Base-by-base conservation (phyloP, 2,329 filamentous ascomycete species). In the Daldinia eschscholtzii region DNA sequence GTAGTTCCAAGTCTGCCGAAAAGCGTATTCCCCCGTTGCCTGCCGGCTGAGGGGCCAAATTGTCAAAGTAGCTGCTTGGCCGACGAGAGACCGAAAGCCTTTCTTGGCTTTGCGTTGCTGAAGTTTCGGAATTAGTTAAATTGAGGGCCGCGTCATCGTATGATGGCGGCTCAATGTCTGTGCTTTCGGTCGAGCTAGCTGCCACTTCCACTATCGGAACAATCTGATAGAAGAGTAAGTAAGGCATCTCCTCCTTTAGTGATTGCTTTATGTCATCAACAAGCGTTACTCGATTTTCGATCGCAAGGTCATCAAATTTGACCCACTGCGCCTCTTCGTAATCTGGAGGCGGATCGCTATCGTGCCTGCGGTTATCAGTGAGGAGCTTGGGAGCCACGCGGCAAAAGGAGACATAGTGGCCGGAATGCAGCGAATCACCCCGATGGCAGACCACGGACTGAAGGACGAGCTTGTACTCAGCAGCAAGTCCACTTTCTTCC, bases 201-300 rank as follows among this genome's bases (percentile, higher is more conserved):
- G 84, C 82, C 6, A 91, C 87, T 63, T 94, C 92, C 33, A 93
- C 88, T 75, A 97, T 93, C 0, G 95, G 94, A 33, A 97, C 88
- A 44, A 98, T 93, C 79, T 98, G 95, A 76, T 98, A 99, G 80
- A 98, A 98, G 0, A 99, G 84, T 6, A 98, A 86, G 78, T 98
- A 98, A 0, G 96, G 95, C 79, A 93, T 97, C 79, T 98, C 94
- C n/a, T 91, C 87, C 72, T 89, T 91, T 57, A 98, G 82, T 0
- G 93, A 91, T 72, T 91, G 82, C 68, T 92, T 90, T 73, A 91
- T 88, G 70, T 98, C 91, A 75, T 97, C 89, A 56, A 98, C 90
- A 61, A 91, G 86, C 0, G 85, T 86, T 2, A 98, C 91, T 28
- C 95, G 88, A 63, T 90, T 86, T 39, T 87, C 83, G 0, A 88